phyloP scores from a whole-genome alignment of 257 asterid genomes.

The Fraxinus anomala region DNA sequence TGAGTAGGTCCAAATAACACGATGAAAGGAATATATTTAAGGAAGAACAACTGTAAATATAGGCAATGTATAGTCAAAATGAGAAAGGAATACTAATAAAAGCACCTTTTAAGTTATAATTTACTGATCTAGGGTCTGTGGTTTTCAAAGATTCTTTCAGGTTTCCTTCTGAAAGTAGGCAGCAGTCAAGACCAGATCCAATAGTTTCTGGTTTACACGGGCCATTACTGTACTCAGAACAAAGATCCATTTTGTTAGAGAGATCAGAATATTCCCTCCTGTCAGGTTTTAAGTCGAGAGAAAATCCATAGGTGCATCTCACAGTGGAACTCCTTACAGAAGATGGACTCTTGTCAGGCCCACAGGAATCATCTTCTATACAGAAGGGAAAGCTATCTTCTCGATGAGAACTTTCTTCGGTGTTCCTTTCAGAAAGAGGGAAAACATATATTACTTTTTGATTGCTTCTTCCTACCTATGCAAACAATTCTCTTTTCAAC shows the following conservation, averaged over 20 bases:
- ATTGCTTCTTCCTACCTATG: constrained; percentile 46
- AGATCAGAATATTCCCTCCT: constrained; percentile 41
- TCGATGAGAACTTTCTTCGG: constrained; percentile 46
- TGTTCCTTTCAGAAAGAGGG: constrained; percentile 48
- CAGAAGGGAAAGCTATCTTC: constrained; percentile 70
- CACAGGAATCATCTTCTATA: constrained; percentile 58
- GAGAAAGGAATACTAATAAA: constrained; percentile 14
- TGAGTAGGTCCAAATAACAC: constrained; percentile 26
- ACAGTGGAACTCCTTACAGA: constrained; percentile 47
- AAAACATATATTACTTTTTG: constrained; percentile 47
- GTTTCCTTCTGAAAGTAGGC: constrained; percentile 47
- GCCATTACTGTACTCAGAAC: constrained; percentile 30
- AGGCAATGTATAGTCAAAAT: constrained; percentile 13
- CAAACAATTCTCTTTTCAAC: constrained; percentile 13
- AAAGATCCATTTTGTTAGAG: constrained; percentile 36
- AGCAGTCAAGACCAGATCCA: constrained; percentile 40
- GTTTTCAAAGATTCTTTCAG: constrained; percentile 51
- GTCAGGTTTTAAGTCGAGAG: constrained; percentile 54
- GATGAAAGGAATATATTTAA: constrained; percentile 7
- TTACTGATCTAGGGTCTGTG: constrained; percentile 39
- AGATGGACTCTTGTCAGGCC: constrained; percentile 56
- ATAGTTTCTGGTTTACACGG: constrained; percentile 36
- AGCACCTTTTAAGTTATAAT: constrained; percentile 56
- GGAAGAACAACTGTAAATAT: not conserved
- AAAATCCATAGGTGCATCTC: constrained; percentile 58